Evolutionary conservation across 768 basidiomycete genomes (phyloP), one percentile per base, ranked within the genome.

Genomic region (Pisolithus sp.): DNA sequence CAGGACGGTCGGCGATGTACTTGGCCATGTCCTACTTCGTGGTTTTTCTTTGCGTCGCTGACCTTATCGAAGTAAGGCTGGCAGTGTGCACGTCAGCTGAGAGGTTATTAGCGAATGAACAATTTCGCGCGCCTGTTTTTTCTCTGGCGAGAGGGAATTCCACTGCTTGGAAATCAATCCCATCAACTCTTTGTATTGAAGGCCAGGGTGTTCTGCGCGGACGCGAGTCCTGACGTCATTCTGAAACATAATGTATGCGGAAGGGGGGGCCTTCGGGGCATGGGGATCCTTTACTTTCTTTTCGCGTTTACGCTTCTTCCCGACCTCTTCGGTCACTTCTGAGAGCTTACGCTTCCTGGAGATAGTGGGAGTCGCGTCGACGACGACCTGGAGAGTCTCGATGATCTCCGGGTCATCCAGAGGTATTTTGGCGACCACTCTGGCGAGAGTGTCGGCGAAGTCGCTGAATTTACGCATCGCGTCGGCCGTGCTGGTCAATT

Each of bases 171-270:
- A 76, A 57, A 96, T 89, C 58, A 85, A 63, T 31, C 65, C 64
- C 60, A 96, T 70, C 36, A 96, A 70, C 51, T 94, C 92, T 37
- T 78, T 65, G 64, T 96, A 85, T 36, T 77, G 68, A 52, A 92
- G 67, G 8, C 72, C 68, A 9, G 89, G 86, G 65, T 87, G 70
- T 58, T 76, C 68, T 37, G 75, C 73, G 72, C 85, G 83, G 59
- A 94, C 75, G 52, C 80, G 75, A 53, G 80, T 79, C 65, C 93
- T 86, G 49, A 93, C 77, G 13, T 89, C 87, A 65, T 95, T 96
- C 72, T 97, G 95, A 77, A 87, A 98, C 59, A 94, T 73, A 62
- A 98, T 81, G 71, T 95, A 98, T 18, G 93, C 92, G 7, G 89
- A 89, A 13, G 92, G 79, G 24, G 95, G 94, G 8, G 92, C 85